phyloP scores from a whole-genome alignment of 495 filamentous ascomycete species.

The Penicillium argentinense region DNA sequence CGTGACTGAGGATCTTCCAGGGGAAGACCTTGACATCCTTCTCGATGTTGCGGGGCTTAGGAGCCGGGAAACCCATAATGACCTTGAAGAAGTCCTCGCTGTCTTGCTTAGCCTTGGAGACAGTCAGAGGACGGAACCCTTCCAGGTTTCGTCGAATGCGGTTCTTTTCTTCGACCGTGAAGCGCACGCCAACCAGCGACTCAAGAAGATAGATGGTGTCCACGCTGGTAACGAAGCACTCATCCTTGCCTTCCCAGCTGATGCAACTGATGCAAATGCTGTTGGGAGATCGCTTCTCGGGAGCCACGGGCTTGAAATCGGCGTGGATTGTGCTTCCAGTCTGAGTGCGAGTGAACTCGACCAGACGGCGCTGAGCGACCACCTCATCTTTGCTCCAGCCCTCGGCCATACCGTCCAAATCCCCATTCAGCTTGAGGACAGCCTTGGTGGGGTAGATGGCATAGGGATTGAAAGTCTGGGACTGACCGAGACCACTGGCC shows the following conservation, averaged over 20 bases:
- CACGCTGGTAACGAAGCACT: conserved; percentile 92
- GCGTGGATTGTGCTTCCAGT: conserved; percentile 69
- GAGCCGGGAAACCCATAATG: conserved; percentile 95
- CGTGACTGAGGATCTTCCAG: conserved; percentile 79
- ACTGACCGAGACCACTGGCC: conserved; percentile 42
- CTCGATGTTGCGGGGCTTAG: conserved; percentile 96
- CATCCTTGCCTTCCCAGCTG: conserved; percentile 84
- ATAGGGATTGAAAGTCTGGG: conserved; percentile 72
- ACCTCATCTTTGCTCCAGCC: conserved; percentile 80
- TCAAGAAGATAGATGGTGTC: conserved; percentile 94
- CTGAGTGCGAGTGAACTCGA: conserved; percentile 81
- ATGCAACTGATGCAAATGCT: conserved; percentile 90
- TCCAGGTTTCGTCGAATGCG: conserved; percentile 93
- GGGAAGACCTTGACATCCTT: conserved; percentile 98
- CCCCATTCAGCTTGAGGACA: conserved; percentile 77
- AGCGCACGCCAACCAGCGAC: conserved; percentile 76
- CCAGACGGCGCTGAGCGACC: conserved; percentile 72
- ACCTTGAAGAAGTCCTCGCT: conserved; percentile 97
- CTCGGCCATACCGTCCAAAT: conserved; percentile 75
- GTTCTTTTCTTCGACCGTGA: conserved; percentile 97
- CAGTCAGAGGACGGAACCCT: conserved; percentile 82
- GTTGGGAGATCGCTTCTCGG: conserved; percentile 65
- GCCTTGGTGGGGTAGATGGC: conserved; percentile 85
- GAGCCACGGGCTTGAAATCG: conserved; percentile 68
- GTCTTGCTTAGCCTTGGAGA: conserved; percentile 87